These are phyloP conservation scores for Globisporangium radiosum DNA, from an alignment of 352 stramenopile genomes.

Conservation along the genomic window DNA sequence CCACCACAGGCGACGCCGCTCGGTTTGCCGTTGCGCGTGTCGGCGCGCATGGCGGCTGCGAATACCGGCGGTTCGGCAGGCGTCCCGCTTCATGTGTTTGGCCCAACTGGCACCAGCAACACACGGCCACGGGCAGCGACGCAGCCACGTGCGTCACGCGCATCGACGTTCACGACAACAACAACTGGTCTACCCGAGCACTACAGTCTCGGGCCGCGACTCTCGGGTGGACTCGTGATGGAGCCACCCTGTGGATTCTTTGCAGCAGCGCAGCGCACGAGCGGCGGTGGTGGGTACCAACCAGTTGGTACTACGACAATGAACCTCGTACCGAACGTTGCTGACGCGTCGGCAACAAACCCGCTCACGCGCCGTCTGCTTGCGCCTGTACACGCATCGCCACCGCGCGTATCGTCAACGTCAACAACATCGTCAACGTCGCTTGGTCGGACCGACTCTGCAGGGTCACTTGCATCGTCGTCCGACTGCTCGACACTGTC, in stretches of 20 bases:
- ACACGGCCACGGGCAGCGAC: conserved; percentile 5
- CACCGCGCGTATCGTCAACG: not conserved
- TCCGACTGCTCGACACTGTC: conserved; percentile 1
- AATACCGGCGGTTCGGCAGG: no score
- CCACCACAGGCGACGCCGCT: conserved; percentile 8
- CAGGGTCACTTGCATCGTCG: conserved; percentile 7
- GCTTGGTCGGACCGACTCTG: conserved; percentile 21
- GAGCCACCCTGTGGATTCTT: conserved; percentile 22
- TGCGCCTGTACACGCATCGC: conserved; percentile 24
- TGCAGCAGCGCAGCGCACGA: conserved; percentile 1
- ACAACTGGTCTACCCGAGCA: conserved; percentile 18
- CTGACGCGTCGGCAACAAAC: conserved; percentile 1
- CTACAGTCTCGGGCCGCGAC: conserved; percentile 19
- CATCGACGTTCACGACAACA: not conserved
- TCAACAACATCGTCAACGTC: conserved; percentile 10
- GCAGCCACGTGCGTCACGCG: conserved; percentile 12
- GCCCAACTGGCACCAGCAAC: not conserved
- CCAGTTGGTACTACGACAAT: conserved; percentile 8
- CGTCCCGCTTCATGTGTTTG: not conserved
- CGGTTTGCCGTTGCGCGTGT: conserved; percentile 7
- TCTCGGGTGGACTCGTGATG: conserved; percentile 43
- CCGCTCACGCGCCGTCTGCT: conserved; percentile 19
- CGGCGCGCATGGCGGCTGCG: conserved; percentile 7
- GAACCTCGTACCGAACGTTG: no score
- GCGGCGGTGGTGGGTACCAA: conserved; percentile 2